Conservation (phyloP, 495 filamentous ascomycete genomes). For the Podospora tetraspora region DNA sequence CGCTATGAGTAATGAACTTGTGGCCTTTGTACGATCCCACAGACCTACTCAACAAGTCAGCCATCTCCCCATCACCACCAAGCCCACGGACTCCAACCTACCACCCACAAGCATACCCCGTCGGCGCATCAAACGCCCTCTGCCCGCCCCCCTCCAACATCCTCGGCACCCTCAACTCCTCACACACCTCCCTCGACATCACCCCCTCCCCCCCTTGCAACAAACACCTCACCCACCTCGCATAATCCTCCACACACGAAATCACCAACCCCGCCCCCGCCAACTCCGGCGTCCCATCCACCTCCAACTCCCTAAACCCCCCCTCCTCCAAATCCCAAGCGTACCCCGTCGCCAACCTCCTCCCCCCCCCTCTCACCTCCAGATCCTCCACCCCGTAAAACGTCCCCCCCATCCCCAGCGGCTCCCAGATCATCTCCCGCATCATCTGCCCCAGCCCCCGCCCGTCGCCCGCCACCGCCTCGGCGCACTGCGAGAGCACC, state of each 20-base stretch:
- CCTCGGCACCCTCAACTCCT: conserved; percentile 34
- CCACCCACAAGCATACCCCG: conserved; percentile 46
- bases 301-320: background rate
- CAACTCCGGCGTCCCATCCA: conserved; percentile 15
- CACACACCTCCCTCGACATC: conserved; percentile 30
- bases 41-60: background rate
- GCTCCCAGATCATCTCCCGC: conserved; percentile 40
- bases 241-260: conserved; percentile 49
- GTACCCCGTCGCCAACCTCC: conserved; percentile 27
- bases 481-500: conserved; percentile 38
- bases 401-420: conserved; percentile 47
- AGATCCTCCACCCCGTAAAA: conserved; percentile 42
- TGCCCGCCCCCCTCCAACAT: conserved; percentile 21
- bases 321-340: conserved; percentile 23
- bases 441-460: conserved; percentile 40
- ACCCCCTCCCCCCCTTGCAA: conserved; percentile 28
- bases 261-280: conserved; percentile 49
- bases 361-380: background rate
- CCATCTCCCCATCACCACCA: background rate
- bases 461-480: conserved; percentile 34
- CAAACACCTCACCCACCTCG: conserved; percentile 41
- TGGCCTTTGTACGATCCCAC: conserved; percentile 41
- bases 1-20: conserved; percentile 39
- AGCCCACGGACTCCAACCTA: background rate
- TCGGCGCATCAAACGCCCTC: conserved; percentile 19